phyloP scores from a whole-genome alignment of 805 yeast genomes.

The Candida vartiovaarae region DNA sequence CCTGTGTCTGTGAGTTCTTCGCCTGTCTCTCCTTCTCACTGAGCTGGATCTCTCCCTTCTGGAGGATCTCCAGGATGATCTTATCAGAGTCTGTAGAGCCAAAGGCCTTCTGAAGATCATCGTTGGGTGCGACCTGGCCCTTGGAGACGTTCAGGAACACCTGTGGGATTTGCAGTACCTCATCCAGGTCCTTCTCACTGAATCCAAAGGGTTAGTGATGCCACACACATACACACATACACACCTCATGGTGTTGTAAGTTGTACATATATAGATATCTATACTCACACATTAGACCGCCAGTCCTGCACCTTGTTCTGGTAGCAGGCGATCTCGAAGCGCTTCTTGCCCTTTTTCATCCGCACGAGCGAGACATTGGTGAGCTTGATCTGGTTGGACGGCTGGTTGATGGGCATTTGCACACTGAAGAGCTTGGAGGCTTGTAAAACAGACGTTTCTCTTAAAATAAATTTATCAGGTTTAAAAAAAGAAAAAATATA shows the following conservation, averaged over 20 bases:
- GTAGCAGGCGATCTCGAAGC: conserved; percentile 94
- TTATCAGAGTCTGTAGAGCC: conserved; percentile 69
- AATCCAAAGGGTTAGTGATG: too few relatives aligned
- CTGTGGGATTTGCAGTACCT: conserved; percentile 93
- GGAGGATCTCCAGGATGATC: conserved; percentile 74
- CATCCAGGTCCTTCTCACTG: conserved; percentile 83
- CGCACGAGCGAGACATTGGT: conserved; percentile 93
- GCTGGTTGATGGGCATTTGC: conserved; percentile 68
- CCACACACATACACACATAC: too few relatives aligned
- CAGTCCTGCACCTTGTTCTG: conserved; percentile 96
- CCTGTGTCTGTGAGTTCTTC: conserved; percentile 63
- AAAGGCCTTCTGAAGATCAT: conserved; percentile 68
- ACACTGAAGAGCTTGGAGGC: too few relatives aligned
- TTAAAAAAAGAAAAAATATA: too few relatives aligned
- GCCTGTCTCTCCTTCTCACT: conserved; percentile 89
- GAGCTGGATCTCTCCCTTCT: conserved; percentile 89
- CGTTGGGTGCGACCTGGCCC: conserved; percentile 87
- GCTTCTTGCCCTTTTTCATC: conserved; percentile 82
- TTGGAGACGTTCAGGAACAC: conserved; percentile 90
- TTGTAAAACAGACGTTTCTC: too few relatives aligned
- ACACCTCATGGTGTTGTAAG: too few relatives aligned
- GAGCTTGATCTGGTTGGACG: conserved; percentile 78
- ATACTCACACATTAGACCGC: conserved; percentile 54
- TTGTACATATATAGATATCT: too few relatives aligned
- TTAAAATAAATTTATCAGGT: too few relatives aligned